phyloP scores from a whole-genome alignment of 768 basidiomycete species.

The Pleurotus platypus region DNA sequence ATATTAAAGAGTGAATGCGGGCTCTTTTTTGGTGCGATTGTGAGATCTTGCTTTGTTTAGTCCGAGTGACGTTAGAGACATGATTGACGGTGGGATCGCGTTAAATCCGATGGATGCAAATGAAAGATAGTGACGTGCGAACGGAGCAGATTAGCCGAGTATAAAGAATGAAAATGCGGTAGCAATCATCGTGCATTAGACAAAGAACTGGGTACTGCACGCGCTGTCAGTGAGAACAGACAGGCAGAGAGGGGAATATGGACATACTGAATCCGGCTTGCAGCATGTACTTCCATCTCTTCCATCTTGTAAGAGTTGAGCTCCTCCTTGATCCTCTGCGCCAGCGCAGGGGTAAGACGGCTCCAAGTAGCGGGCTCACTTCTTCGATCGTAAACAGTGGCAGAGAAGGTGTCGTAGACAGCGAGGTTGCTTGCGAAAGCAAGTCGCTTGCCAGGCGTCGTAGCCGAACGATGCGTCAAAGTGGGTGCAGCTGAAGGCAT shows the following conservation, averaged over 20 bases:
- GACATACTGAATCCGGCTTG: conserved; percentile 86
- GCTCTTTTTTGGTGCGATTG: neutral
- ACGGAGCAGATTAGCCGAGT: neutral
- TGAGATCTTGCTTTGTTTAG: conserved; percentile 2
- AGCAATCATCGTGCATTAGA: conserved; percentile 2
- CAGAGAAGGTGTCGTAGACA: conserved; percentile 95
- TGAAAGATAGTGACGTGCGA: conserved; percentile 1
- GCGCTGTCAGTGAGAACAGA: neutral
- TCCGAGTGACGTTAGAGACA: conserved; percentile 4
- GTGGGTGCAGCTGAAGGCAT: conserved; percentile 41
- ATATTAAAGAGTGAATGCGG: conserved; percentile 6
- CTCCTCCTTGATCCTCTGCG: conserved; percentile 97
- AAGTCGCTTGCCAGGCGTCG: conserved; percentile 66
- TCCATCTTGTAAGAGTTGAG: conserved; percentile 99
- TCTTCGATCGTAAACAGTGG: conserved; percentile 87
- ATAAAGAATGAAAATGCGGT: neutral
- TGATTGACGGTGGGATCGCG: conserved; percentile 3
- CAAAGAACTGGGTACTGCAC: conserved; percentile 15
- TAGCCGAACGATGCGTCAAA: conserved; percentile 69
- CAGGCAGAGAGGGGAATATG: neutral
- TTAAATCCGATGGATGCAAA: conserved; percentile 4
- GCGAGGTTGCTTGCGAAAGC: conserved; percentile 90
- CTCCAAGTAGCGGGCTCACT: conserved; percentile 98
- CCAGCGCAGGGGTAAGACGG: conserved; percentile 88
- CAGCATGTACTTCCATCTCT: conserved; percentile 98